phyloP scores from a whole-genome alignment of 1,139 yeast species.

The Nakaseomyces delphensis region DNA sequence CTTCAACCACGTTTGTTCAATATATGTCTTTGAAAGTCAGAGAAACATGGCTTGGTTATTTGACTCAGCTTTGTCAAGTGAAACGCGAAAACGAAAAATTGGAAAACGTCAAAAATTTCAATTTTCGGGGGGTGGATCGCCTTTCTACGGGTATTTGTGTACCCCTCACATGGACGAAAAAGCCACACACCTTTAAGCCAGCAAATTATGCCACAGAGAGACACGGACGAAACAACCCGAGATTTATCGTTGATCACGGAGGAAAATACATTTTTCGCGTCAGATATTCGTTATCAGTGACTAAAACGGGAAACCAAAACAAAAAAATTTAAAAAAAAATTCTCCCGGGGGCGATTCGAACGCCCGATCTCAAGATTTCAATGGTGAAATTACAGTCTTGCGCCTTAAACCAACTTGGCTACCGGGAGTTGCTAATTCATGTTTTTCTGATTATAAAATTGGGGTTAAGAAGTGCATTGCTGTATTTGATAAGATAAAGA shows the following conservation, averaged over 20 bases:
- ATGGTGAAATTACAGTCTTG: conserved; percentile 13
- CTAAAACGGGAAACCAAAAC: too few relatives aligned
- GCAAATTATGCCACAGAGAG: background rate
- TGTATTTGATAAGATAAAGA: background rate
- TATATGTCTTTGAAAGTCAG: too few relatives aligned
- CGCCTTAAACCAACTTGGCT: conserved; percentile 16
- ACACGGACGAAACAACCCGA: background rate
- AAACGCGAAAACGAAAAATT: background rate
- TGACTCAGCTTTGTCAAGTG: too few relatives aligned
- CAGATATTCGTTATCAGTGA: conserved; percentile 1
- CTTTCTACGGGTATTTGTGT: background rate
- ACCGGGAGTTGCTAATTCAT: conserved; percentile 11
- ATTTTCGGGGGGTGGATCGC: too few relatives aligned
- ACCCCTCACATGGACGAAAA: conserved; percentile 1
- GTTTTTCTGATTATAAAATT: too few relatives aligned
- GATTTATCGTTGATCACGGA: background rate
- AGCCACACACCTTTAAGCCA: too few relatives aligned
- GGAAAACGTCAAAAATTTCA: background rate
- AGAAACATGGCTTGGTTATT: conserved; percentile 2
- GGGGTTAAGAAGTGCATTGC: too few relatives aligned
- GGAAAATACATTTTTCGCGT: background rate
- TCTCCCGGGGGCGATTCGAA: conserved; percentile 15
- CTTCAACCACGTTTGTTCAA: too few relatives aligned
- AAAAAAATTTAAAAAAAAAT: background rate
- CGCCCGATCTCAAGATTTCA: conserved; percentile 15